A percentile compares a stretch with the other conserved stretches of the same genome.
These are phyloP conservation scores for Bocquillonia castaneifolia DNA, from an alignment of 441 rosid species.

Conservation along the genomic window DNA sequence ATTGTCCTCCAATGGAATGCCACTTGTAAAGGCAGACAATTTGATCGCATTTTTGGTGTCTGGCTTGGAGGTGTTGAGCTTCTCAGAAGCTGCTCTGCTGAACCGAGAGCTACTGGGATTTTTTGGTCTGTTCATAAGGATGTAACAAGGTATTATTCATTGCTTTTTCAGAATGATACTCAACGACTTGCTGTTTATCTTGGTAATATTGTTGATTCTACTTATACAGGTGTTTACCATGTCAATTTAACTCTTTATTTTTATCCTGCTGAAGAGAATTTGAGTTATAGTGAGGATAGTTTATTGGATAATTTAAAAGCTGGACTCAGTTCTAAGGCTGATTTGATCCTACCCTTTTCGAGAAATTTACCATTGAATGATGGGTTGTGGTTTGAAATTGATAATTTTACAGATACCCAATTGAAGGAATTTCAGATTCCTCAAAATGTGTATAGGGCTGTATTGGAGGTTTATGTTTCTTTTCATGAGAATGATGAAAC, in stretches of 20 bases:
- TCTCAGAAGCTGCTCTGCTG: conserved; percentile 92
- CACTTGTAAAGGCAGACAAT: conserved; percentile 65
- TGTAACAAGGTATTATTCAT: conserved; percentile 62
- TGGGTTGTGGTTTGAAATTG: conserved; percentile 78
- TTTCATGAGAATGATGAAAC: conserved; percentile 87
- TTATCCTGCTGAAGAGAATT: conserved; percentile 40
- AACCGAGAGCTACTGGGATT: conserved; percentile 65
- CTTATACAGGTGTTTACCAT: conserved; percentile 81
- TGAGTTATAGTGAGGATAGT: conserved; percentile 5
- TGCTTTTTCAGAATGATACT: conserved; percentile 49
- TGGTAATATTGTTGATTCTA: conserved; percentile 55
- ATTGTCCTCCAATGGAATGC: conserved; percentile 76
- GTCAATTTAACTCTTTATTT: conserved; percentile 58
- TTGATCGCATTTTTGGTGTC: conserved; percentile 76
- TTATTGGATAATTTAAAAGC: conserved; percentile 18
- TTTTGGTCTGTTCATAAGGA: conserved; percentile 79
- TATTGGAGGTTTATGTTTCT: conserved; percentile 81
- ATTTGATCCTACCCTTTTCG: conserved; percentile 78
- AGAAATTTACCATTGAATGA: conserved; percentile 54
- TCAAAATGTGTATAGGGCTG: conserved; percentile 75
- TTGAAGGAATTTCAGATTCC: conserved; percentile 54
- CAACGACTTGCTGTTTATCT: conserved; percentile 60
- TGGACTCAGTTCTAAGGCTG: conserved; percentile 44
- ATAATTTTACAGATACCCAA: conserved; percentile 38
- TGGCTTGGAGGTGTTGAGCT: conserved; percentile 88